Evolutionary conservation across 1,284 basidiomycete species (phyloP), one percentile per base, ranked within the genome.

Genomic region (Megacollybia platyphylla): DNA sequence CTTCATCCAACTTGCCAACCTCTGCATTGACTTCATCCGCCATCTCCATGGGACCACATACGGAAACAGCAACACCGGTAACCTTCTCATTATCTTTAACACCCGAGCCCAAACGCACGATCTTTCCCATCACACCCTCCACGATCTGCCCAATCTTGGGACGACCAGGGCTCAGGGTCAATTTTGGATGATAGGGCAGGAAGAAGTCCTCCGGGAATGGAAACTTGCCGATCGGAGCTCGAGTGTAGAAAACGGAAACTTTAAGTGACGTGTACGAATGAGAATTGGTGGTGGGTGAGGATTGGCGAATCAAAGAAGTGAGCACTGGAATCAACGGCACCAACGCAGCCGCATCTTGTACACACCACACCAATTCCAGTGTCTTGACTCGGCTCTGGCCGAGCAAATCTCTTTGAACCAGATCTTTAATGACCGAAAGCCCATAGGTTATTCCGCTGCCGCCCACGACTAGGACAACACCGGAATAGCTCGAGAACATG

Each of bases 391-490:
- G 68, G 48, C 71, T 74, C 41, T 62, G 59, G 34, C 73, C 68
- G 38, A 59, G 60, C 1, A 66, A 51, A 49, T 71, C 76, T 46
- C 73, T 71, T 51, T 69, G 65, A 13, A 86, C 65, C 30, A 87
- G 60, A 42, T 86, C 83, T 48, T 82, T 75, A 10, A 81, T 63
- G 0, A 70, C 59, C 6, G 76, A 67, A 17, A 87, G 63, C 0
- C 72, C 75, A 49, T 79, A 87, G 0, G 81, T 76, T 50, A 87
- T 76, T 1, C 85, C 84, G 46, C 76, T 81, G 1, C 84, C 85
- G 0, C 82, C 84, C 2, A 68, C 74, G 24, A 87, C 60, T 52
- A 87, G 68, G 27, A 86, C 57, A 0, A 75, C 78, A 3, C 72
- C 76, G 0, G 81, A 83, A 59, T 74, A 84, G 48, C 72, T 75